Conservation (phyloP, 2,329 filamentous ascomycete genomes). For the Exophiala sp. region DNA sequence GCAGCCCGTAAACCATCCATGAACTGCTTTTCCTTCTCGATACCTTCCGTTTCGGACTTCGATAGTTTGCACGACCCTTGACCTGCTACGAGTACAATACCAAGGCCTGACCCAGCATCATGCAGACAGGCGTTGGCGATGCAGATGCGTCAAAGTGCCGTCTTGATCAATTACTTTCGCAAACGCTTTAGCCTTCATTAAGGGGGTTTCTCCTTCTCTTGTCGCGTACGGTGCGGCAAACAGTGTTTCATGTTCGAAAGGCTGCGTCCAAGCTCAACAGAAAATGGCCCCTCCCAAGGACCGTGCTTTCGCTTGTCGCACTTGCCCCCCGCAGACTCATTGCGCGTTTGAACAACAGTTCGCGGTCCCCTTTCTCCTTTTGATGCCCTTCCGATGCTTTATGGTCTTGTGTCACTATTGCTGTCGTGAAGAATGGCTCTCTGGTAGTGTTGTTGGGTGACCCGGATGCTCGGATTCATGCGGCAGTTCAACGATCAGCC, state of each 20-base stretch:
- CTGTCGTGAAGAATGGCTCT: background rate
- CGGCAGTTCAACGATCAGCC: constrained; percentile 13
- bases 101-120: constrained; percentile 1
- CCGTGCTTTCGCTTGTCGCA: background rate
- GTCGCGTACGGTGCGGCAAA: constrained; percentile 19
- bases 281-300: background rate
- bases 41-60: constrained; percentile 19
- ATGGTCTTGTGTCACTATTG: background rate
- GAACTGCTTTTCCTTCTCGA: background rate
- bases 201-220: background rate
- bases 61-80: constrained; percentile 12
- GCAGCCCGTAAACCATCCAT: background rate
- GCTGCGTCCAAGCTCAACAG: constrained; percentile 8
- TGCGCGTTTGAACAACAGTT: background rate
- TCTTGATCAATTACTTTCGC: background rate
- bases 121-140: background rate
- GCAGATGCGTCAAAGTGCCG: background rate
- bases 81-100: background rate
- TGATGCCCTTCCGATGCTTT: background rate
- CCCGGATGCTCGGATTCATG: constrained; percentile 16
- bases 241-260: constrained; percentile 19
- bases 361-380: too few relatives aligned
- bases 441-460: background rate
- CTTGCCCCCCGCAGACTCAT: background rate
- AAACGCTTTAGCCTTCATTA: background rate